Evolutionary conservation across 805 yeast genomes (phyloP), one percentile per base, ranked within the genome.

Genomic region (Cyberlindnera galapagoensis): DNA sequence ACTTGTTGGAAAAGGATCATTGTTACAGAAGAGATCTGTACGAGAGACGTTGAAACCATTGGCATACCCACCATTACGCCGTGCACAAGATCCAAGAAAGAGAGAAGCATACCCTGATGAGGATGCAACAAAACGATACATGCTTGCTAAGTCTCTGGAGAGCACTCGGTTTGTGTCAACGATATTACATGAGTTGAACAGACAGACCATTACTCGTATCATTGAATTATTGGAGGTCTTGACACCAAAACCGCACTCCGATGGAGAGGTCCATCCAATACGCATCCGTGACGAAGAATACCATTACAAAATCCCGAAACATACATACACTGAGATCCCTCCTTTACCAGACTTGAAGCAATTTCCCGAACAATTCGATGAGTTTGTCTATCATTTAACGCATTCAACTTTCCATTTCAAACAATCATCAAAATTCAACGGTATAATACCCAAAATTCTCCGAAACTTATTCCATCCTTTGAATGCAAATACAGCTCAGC

Each of bases 381-480:
- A 47, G 9, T 63, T 61, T 30, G 40, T 65, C 29, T 56, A 60
- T n/a, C 17, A 43, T 5, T 29, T 65, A 18, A 58, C 67, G 2
- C 67, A 65, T 38, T 51, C 63, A 2, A 51, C 49, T 5, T 63
- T 57, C 39, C 54, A 56, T 16, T 47, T 44, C 30, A 59, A 54
- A 29, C 51, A 51, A 14, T 58, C 69, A 2, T 62, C 69, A 1
- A 54, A 44, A 29, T 44, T 48, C 24, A 55, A 57, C 34, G 67
- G 69, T 7, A 45, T 63, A 6, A 52, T 65, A 3, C 58, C 63
- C 1, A 58, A 57, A 28, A 47, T 67, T 7, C 34, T 67, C 9
- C 46, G 57, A 25, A 60, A 60, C 25, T 35, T 67, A n/a, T 51
- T 65, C 44, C 63, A 62, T 39, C 63, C 63, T 13, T 44, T 56